phyloP scores from a whole-genome alignment of 441 rosid genomes.

The Mallotus repandus region DNA sequence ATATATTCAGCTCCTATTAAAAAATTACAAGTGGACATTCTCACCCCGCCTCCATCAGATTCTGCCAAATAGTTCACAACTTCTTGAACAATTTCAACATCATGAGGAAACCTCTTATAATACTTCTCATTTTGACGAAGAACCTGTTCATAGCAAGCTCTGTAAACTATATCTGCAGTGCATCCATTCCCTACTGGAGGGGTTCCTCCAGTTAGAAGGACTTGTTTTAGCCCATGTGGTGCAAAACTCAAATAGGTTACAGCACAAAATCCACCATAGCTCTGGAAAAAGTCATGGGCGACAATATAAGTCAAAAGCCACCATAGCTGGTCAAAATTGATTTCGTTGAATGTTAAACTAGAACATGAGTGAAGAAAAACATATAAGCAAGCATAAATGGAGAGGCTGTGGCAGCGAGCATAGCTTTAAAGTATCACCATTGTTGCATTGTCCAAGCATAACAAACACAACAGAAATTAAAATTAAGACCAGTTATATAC shows the following conservation, averaged over 20 bases:
- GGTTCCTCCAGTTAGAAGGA: conserved; percentile 87
- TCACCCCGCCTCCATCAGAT: conserved; percentile 87
- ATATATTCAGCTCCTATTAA: conserved; percentile 7
- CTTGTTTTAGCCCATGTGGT: conserved; percentile 89
- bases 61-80: conserved; percentile 64
- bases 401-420: too few relatives aligned
- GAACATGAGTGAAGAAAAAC: conserved; percentile 1
- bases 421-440: not conserved
- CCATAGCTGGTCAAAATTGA: not conserved
- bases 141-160: conserved; percentile 54
- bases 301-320: not conserved
- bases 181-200: conserved; percentile 77
- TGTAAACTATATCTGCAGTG: conserved; percentile 68
- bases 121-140: conserved; percentile 77
- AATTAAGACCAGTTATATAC: conserved; percentile 34
- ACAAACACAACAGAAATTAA: not conserved
- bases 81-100: conserved; percentile 61
- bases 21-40: conserved; percentile 23
- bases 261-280: conserved; percentile 95
- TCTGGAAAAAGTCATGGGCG: conserved; percentile 42
- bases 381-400: not conserved
- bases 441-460: not conserved
- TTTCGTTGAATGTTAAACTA: not conserved
- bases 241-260: conserved; percentile 88
- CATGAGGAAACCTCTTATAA: conserved; percentile 87